Percentiles rank a stretch among this genome's conserved stretches.
These are phyloP conservation scores for Solanum commersonii DNA, from an alignment of 257 asterid species.

Conservation along the genomic window DNA sequence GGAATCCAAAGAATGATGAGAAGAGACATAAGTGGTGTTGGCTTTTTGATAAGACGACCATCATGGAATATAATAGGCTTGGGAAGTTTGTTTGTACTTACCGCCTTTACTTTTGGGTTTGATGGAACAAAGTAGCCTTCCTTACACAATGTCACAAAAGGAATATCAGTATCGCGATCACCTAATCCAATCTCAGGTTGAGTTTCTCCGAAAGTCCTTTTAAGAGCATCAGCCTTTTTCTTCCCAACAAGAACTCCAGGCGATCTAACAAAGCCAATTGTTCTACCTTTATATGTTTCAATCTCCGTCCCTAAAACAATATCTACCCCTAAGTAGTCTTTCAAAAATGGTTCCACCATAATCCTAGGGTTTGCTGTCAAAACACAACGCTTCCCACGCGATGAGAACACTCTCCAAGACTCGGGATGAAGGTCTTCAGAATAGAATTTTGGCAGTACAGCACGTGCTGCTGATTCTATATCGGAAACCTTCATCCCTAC, in stretches of 20 bases:
- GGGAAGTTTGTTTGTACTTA: not conserved
- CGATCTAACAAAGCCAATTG: slow-evolving; percentile 17
- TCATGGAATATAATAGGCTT: slow-evolving; percentile 31
- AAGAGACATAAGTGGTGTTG: slow-evolving; percentile 18
- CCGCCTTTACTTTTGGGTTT: no score
- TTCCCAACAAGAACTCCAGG: slow-evolving; percentile 19
- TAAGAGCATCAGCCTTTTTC: not conserved
- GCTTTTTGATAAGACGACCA: slow-evolving; percentile 27
- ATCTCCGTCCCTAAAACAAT: slow-evolving; percentile 23
- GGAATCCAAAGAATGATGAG: slow-evolving; percentile 28
- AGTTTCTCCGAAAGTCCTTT: no score
- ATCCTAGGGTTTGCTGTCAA: slow-evolving; percentile 22
- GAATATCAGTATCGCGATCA: no score
- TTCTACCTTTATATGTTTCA: slow-evolving; percentile 17
- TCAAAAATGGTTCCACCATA: slow-evolving; percentile 20
- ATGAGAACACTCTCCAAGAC: slow-evolving; percentile 6
- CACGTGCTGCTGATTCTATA: slow-evolving; percentile 15
- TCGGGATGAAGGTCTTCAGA: slow-evolving; percentile 19
- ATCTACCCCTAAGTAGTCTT: slow-evolving; percentile 7
- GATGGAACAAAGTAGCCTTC: no score
- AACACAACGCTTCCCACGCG: slow-evolving; percentile 17
- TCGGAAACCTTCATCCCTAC: slow-evolving; percentile 9
- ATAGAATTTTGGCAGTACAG: slow-evolving; percentile 17
- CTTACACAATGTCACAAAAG: no score
- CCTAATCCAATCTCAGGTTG: no score